phyloP scores from a whole-genome alignment of 306 rosid species.

The Bauhinia variegata region DNA sequence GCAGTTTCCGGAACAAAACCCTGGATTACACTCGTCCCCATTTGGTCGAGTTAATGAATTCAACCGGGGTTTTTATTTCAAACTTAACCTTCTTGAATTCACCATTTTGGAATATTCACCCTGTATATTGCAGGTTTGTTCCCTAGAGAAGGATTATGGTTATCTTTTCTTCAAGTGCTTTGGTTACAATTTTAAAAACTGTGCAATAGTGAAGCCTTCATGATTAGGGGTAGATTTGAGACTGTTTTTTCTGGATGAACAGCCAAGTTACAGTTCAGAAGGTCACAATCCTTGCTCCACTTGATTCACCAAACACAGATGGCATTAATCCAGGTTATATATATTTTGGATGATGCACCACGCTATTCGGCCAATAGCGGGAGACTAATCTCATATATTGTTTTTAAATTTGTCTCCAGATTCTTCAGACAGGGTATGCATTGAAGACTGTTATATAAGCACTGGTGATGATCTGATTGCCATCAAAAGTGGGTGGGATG shows the following conservation, averaged over 20 bases:
- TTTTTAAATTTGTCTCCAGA: slow-evolving; percentile 50
- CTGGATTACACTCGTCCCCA: slow-evolving; percentile 78
- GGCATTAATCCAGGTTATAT: slow-evolving; percentile 90
- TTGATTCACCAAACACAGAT: slow-evolving; percentile 73
- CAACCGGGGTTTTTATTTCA: slow-evolving; percentile 68
- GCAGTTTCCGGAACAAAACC: slow-evolving; percentile 59
- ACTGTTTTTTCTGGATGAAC: slow-evolving; percentile 61
- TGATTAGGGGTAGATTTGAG: slow-evolving; percentile 57
- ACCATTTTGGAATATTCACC: slow-evolving; percentile 87
- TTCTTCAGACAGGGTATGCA: slow-evolving; percentile 71
- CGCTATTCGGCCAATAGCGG: no score
- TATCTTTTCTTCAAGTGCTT: slow-evolving; percentile 36
- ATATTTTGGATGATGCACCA: no score
- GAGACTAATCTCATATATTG: no score
- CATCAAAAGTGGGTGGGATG: slow-evolving; percentile 89
- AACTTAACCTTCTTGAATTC: slow-evolving; percentile 73
- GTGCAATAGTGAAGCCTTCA: slow-evolving; percentile 50
- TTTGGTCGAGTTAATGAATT: slow-evolving; percentile 77
- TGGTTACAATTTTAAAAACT: slow-evolving; percentile 41
- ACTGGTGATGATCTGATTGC: slow-evolving; percentile 83
- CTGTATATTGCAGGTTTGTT: slow-evolving; percentile 84
- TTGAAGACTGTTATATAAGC: slow-evolving; percentile 82
- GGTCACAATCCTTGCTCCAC: slow-evolving; percentile 73
- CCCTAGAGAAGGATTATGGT: slow-evolving; percentile 27
- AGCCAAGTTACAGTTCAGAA: slow-evolving; percentile 70